These are phyloP conservation scores for Candida peoriensis DNA, from an alignment of 805 yeast genomes.

Conservation along the genomic window DNA sequence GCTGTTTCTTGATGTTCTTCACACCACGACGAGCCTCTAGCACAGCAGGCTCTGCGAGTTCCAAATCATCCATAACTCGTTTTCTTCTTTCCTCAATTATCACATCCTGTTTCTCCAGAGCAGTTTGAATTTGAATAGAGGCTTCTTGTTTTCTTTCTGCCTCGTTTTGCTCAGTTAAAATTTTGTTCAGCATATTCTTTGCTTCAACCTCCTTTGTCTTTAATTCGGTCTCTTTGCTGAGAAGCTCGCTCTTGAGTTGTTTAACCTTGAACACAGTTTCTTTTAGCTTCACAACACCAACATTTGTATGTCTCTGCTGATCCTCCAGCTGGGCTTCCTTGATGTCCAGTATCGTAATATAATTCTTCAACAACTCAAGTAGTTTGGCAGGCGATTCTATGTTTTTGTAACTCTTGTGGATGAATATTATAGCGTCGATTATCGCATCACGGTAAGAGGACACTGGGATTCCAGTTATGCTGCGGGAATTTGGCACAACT, in stretches of 20 bases:
- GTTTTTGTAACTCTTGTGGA: constrained; percentile 34
- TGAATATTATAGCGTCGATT: constrained; percentile 38
- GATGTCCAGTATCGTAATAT: constrained; percentile 35
- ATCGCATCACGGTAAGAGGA: constrained; percentile 42
- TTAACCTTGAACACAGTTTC: constrained; percentile 75
- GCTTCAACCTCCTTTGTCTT: constrained; percentile 63
- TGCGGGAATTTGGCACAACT: too few relatives aligned
- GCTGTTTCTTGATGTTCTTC: constrained; percentile 88
- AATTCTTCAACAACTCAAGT: constrained; percentile 43
- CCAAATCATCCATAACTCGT: constrained; percentile 59
- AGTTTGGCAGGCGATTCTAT: constrained; percentile 49
- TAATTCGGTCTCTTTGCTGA: constrained; percentile 47
- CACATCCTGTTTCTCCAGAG: constrained; percentile 61
- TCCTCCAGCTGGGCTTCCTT: constrained; percentile 51
- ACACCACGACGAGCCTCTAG: constrained; percentile 83
- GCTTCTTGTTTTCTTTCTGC: constrained; percentile 89
- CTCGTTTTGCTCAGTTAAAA: constrained; percentile 83
- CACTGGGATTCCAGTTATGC: too few relatives aligned
- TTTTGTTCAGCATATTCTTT: constrained; percentile 59
- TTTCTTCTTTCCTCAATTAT: constrained; percentile 50
- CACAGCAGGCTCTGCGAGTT: constrained; percentile 78
- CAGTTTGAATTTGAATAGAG: constrained; percentile 67
- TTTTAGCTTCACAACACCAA: constrained; percentile 68
- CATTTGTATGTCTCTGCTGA: constrained; percentile 63
- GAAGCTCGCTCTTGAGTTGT: constrained; percentile 47